These are phyloP conservation scores for Phytophthora sp. DNA, from an alignment of 352 stramenopile genomes.

Conservation along the genomic window DNA sequence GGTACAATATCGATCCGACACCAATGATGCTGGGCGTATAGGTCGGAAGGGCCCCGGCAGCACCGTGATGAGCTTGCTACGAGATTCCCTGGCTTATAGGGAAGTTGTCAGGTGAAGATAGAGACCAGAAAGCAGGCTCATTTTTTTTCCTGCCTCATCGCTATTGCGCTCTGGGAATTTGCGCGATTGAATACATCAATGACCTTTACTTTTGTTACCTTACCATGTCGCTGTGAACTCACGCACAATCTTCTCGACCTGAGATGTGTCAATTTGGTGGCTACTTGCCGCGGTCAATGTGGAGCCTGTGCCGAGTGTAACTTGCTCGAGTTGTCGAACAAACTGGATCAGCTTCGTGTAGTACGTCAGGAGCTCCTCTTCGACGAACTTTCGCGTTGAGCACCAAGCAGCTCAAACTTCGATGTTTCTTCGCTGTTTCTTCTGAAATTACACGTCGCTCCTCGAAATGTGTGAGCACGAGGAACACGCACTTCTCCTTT, in stretches of 20 bases:
- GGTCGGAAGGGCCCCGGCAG: not conserved
- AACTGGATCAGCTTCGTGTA: slow-evolving; percentile 98
- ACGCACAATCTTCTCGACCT: slow-evolving; percentile 94
- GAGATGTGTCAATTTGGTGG: slow-evolving; percentile 81
- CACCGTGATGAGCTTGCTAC: slow-evolving; percentile 10
- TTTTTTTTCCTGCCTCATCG: slow-evolving; percentile 15
- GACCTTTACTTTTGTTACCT: slow-evolving; percentile 54
- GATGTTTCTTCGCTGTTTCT: slow-evolving; percentile 90
- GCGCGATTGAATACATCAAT: slow-evolving; percentile 29
- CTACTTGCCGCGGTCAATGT: slow-evolving; percentile 18
- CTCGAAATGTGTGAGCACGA: slow-evolving; percentile 95
- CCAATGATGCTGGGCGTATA: slow-evolving; percentile 39
- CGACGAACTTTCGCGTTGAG: slow-evolving; percentile 97
- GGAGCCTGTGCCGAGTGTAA: slow-evolving; percentile 50
- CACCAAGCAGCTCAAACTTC: slow-evolving; percentile 93
- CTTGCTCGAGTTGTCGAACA: slow-evolving; percentile 94
- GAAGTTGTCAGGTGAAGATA: slow-evolving; percentile 16
- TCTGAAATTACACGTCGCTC: slow-evolving; percentile 94
- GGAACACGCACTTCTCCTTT: slow-evolving; percentile 97
- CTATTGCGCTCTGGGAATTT: slow-evolving; percentile 6
- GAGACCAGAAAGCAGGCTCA: slow-evolving; percentile 13
- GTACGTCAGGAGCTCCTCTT: slow-evolving; percentile 93
- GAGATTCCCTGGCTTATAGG: slow-evolving; percentile 4
- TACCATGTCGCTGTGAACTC: slow-evolving; percentile 98
- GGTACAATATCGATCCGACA: slow-evolving; percentile 71